phyloP scores from a whole-genome alignment of 169 alveolate species.

The Pseudocohnilembus persalinus region DNA sequence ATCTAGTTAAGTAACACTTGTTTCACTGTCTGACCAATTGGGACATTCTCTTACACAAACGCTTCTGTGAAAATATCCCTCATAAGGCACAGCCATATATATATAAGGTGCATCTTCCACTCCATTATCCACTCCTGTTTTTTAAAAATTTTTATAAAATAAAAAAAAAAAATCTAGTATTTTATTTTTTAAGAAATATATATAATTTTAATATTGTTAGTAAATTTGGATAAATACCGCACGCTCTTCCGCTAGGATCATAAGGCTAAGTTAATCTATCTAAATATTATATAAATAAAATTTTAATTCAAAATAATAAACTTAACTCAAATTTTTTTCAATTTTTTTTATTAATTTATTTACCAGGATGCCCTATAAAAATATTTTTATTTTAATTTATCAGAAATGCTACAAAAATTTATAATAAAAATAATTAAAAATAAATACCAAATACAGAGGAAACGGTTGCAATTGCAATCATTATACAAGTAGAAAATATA shows the following conservation, averaged over 20 bases:
- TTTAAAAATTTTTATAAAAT: too few relatives aligned
- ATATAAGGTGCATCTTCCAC: slow-evolving; percentile 27
- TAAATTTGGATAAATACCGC: slow-evolving; percentile 6
- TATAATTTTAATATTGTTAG: too few relatives aligned
- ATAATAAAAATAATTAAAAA: too few relatives aligned
- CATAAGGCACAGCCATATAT: slow-evolving; percentile 27
- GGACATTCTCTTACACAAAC: slow-evolving; percentile 29
- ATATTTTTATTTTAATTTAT: too few relatives aligned
- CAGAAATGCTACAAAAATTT: too few relatives aligned
- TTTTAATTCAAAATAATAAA: too few relatives aligned
- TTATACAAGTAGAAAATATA: too few relatives aligned
- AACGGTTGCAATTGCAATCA: neutral
- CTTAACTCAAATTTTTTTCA: too few relatives aligned
- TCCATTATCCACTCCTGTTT: slow-evolving; percentile 15
- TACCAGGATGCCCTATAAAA: neutral
- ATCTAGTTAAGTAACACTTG: neutral
- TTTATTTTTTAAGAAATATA: too few relatives aligned
- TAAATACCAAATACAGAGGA: neutral
- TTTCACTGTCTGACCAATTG: neutral
- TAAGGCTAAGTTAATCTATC: neutral
- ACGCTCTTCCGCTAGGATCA: slow-evolving; percentile 40
- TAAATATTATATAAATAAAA: too few relatives aligned
- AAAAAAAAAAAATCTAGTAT: neutral
- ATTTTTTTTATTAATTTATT: too few relatives aligned
- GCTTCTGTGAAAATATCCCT: slow-evolving; percentile 27